phyloP scores from a whole-genome alignment of 1,284 basidiomycete genomes.

The Rhodotorula sp. region DNA sequence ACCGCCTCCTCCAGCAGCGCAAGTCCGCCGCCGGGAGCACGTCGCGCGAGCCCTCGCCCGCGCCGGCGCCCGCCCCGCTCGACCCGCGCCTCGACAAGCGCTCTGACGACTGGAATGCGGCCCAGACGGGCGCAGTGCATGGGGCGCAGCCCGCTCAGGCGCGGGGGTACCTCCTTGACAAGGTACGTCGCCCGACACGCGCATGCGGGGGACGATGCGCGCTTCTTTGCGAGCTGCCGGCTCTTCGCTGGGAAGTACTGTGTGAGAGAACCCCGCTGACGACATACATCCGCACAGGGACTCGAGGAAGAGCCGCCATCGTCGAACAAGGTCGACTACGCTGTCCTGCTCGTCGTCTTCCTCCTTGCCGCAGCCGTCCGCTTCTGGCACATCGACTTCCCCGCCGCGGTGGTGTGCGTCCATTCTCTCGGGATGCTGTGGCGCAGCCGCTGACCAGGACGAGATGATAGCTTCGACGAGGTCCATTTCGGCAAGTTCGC shows the following conservation, averaged over 20 bases:
- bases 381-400: slow-evolving; percentile 91
- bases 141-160: neutral
- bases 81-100: slow-evolving; percentile 29
- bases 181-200: slow-evolving; percentile 8
- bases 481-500: slow-evolving; percentile 82
- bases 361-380: slow-evolving; percentile 60
- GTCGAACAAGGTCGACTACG: slow-evolving; percentile 26
- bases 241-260: neutral
- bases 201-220: no score
- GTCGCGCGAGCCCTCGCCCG: neutral
- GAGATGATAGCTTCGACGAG: slow-evolving; percentile 77
- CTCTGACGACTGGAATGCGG: slow-evolving; percentile 19
- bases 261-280: no score
- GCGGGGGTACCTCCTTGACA: slow-evolving; percentile 22
- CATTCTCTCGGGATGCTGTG: no score
- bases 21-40: slow-evolving; percentile 9
- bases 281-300: slow-evolving; percentile 3
- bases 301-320: slow-evolving; percentile 24
- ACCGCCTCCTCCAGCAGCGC: slow-evolving; percentile 24
- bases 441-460: no score
- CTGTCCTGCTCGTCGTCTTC: slow-evolving; percentile 36
- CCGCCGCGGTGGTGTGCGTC: slow-evolving; percentile 88
- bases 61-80: neutral
- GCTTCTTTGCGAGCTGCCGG: neutral
- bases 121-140: neutral